Percentiles rank a stretch among this genome's conserved stretches.
phyloP scores from a whole-genome alignment of 345 rosid genomes.

The Kandelia obovata region DNA sequence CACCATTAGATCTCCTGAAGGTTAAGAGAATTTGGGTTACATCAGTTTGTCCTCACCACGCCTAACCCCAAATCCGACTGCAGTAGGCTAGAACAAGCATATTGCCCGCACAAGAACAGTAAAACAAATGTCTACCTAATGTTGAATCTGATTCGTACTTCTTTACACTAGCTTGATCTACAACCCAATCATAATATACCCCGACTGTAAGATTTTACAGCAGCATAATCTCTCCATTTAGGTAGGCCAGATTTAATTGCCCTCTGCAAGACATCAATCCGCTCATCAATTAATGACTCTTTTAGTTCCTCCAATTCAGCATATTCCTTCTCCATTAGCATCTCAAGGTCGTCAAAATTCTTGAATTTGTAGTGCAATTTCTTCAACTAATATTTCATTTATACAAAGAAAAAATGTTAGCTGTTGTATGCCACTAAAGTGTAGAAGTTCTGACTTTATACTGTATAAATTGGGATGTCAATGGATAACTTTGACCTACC shows the following conservation, averaged over 20 bases:
- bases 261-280: conserved; percentile 32
- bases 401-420: conserved; percentile 11
- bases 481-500: conserved; percentile 34
- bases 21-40: background rate
- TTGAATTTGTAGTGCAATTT: conserved; percentile 63
- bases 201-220: conserved; percentile 25
- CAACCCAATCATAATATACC: conserved; percentile 10
- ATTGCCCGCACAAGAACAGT: background rate
- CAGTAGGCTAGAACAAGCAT: background rate
- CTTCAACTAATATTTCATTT: conserved; percentile 49
- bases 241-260: conserved; percentile 47
- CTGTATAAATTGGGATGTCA: background rate
- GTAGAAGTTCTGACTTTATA: background rate
- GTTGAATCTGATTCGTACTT: conserved; percentile 4
- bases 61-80: background rate
- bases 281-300: conserved; percentile 30
- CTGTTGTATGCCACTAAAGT: conserved; percentile 2
- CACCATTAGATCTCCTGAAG: background rate
- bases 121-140: background rate
- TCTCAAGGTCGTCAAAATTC: conserved; percentile 60
- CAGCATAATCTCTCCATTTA: conserved; percentile 55
- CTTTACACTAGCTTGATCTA: conserved; percentile 10
- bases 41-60: background rate
- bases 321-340: conserved; percentile 74
- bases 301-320: conserved; percentile 49